phyloP scores from a whole-genome alignment of 108 stramenopile genomes.

The Cylindrotheca fusiformis region DNA sequence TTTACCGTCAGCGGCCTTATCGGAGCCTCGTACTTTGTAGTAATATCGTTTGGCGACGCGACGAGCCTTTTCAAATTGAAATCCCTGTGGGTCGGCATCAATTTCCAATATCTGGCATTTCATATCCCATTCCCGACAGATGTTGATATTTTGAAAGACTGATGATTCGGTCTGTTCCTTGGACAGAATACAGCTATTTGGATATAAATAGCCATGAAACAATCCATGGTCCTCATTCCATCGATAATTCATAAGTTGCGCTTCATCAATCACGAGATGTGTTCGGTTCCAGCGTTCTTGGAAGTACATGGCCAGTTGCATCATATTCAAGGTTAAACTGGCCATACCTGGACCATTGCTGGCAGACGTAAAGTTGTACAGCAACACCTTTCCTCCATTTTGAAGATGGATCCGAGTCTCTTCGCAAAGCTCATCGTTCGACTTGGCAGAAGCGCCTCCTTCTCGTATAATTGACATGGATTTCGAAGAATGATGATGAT shows the following conservation, averaged over 20 bases:
- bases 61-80: not conserved
- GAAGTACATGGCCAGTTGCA: not conserved
- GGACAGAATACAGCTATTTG: not conserved
- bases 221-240: not conserved
- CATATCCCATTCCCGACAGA: not conserved
- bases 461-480: too few relatives aligned
- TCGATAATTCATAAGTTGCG: not conserved
- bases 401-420: too few relatives aligned
- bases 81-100: not conserved
- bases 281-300: not conserved
- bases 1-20: not conserved
- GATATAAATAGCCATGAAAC: not conserved
- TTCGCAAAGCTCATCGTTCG: too few relatives aligned
- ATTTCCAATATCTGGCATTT: not conserved
- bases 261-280: not conserved
- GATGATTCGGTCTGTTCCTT: not conserved
- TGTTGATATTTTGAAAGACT: not conserved
- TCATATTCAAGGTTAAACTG: not conserved
- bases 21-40: not conserved
- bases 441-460: too few relatives aligned
- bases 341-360: not conserved
- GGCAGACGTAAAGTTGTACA: not conserved
- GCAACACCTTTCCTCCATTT: not conserved
- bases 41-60: not conserved
- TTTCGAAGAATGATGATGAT: too few relatives aligned